Base-by-base conservation (phyloP, 2,329 filamentous ascomycete species). In the Ceratocystis eucalypticola region DNA sequence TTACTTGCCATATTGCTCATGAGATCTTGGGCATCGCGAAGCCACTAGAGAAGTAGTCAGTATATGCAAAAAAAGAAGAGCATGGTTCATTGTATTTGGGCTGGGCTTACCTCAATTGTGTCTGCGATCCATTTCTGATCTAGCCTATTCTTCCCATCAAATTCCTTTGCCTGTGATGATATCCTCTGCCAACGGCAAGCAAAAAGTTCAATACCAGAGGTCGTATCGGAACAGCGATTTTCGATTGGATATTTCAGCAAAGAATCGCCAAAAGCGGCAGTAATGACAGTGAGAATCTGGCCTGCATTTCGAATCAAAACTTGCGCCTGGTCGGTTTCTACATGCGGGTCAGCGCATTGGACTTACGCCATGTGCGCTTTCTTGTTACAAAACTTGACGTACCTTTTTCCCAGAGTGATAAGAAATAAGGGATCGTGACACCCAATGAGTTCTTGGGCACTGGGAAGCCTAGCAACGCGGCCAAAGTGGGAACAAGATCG, bases 1-100 rank as follows among this genome's bases (percentile, higher is more conserved):
- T 96, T 95, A 74, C 91, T 96, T 3, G 94, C 92, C 73, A 94
- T 91, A 71, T 85, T 87, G 71, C 90, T 95, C 82, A 99, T 89
- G 17, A 91, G 77, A 25, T 83, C 80, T 74, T 97, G 94, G 0
- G 91, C 88, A 66, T 80, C 78, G 64, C 79, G 82, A 63, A 91
- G 82, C 80, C 94, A 95, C 74, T 70, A 62, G 7, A 45, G 8
- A 8, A 25, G 22, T 2, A 41, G 5, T 30, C 28, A 62, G 20
- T 20, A 44, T 20, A 62, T 1, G 12, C 46, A 25, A 4, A 63
- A 46, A 20, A 28, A 20, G 15, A 57, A 57, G 15, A 28, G 12
- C 15, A 6, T 22, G 5, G 3, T 5, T 45, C 33, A 57, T 25
- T 20, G 15, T 15, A 45, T 17, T 41, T 7, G 28, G 28, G 28